These are phyloP conservation scores for Wallemia mellicola DNA, from an alignment of 1,284 basidiomycete species.

Conservation along the genomic window DNA sequence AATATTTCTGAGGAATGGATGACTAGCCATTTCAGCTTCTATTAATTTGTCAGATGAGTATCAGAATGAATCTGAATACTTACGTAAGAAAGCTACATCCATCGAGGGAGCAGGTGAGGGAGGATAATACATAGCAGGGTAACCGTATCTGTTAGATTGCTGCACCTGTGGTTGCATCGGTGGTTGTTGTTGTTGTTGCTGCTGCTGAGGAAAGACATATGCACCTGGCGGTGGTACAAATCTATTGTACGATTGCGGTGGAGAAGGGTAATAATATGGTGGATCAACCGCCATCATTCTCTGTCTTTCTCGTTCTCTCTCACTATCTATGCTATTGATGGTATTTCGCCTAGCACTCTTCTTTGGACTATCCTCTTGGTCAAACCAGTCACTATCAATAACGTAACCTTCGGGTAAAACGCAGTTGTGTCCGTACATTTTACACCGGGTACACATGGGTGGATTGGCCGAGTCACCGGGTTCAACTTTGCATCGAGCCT, in stretches of 20 bases:
- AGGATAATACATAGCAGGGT: background rate
- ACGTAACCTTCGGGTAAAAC: background rate
- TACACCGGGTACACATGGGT: background rate
- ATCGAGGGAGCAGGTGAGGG: background rate
- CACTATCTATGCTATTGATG: background rate
- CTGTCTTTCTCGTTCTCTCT: background rate
- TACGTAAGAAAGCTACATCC: background rate
- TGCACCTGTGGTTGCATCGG: background rate
- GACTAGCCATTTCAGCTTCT: constrained; percentile 1
- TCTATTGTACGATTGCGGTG: no score
- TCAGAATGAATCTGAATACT: background rate
- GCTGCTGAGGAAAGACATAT: no score
- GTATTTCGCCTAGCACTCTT: background rate
- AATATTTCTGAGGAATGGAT: background rate
- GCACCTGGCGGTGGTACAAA: no score
- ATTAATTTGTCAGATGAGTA: background rate
- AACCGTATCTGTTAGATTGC: background rate
- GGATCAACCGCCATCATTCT: no score
- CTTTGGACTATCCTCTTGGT: background rate
- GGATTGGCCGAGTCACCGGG: background rate
- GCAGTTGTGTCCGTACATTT: background rate
- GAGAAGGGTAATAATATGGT: no score
- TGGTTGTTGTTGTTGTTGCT: no score
- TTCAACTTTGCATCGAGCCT: background rate
- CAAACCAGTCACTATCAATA: background rate